Evolutionary conservation across 2,329 filamentous ascomycete species (phyloP), one percentile per base, ranked within the genome.

Genomic region (Ophiostoma himal-ulmi): DNA sequence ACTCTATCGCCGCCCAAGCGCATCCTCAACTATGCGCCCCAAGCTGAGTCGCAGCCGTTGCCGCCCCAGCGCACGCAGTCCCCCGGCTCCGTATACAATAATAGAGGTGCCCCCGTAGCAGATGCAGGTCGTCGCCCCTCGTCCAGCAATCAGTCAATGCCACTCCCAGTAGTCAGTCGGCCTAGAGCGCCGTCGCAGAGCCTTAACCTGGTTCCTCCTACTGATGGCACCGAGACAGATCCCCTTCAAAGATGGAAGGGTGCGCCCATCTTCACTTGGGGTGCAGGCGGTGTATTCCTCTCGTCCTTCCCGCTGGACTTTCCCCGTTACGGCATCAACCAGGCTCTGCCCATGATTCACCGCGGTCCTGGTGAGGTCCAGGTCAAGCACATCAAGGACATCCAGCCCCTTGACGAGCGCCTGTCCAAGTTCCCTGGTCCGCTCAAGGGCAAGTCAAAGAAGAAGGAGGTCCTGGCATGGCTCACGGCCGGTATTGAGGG

Each of bases 381-480:
- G 75, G 82, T 94, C n/a, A 86, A 88, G 73, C 90, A 86, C 74
- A 85, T 92, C 73, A 95, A 91, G 77, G 88, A 93, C 62, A 83
- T 92, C 39, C 82, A 92, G 64, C 88, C 91, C 5, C 81, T 93
- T 10, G 83, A 87, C 34, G 92, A 95, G 44, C 86, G 89, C 2
- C 81, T 95, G 67, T 85, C 88, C 22, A 93, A 89, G 75, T 98
- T 98, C 76, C 95, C 95, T 0, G 95, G 95, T 0, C 95, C 96
- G 3, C 82, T 99, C 37, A 93, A 91, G 78, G 86, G 89, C 57
- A 98, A 97, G 77, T 88, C 89, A 1, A 98, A 97, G 83, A 99
- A 99, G 84, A 99, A 98, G 82, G 94, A 99, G 70, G 86, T 93
- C 0, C 75, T 94, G 62, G 80, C 87, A 1, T 99, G 96, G 95